phyloP scores from a whole-genome alignment of 1,139 yeast species.

The Nakaseomyces bracarensis region DNA sequence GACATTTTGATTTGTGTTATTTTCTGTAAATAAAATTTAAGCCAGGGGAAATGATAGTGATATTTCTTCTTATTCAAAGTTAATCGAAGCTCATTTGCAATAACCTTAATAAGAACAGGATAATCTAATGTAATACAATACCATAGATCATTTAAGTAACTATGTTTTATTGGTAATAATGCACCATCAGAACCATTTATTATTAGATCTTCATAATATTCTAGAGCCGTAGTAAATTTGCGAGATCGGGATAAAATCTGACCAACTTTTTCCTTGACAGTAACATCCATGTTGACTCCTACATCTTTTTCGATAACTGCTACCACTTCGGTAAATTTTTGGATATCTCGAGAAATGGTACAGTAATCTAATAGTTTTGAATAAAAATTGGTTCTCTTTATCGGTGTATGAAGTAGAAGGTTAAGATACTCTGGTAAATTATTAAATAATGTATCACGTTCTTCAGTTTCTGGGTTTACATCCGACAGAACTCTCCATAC shows the following conservation, averaged over 20 bases:
- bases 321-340: conserved; percentile 13
- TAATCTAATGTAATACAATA: conserved; percentile 16
- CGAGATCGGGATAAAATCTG: conserved; percentile 2
- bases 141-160: conserved; percentile 15
- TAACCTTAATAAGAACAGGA: conserved; percentile 18
- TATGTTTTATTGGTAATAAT: conserved; percentile 10
- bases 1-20: conserved; percentile 7
- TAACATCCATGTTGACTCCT: conserved; percentile 9
- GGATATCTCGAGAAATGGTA: conserved; percentile 13
- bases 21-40: conserved; percentile 9
- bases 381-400: conserved; percentile 5
- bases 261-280: background rate
- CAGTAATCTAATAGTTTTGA: background rate
- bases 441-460: conserved; percentile 10
- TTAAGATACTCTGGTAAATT: conserved; percentile 4
- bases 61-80: conserved; percentile 14
- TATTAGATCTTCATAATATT: conserved; percentile 7
- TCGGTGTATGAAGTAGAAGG: conserved; percentile 2
- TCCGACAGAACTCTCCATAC: conserved; percentile 11
- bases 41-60: conserved; percentile 13
- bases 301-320: conserved; percentile 12
- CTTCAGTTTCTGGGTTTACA: background rate
- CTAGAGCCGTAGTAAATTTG: background rate
- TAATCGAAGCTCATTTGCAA: conserved; percentile 18
- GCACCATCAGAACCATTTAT: conserved; percentile 8